Conservation (phyloP, 139 green algal species). For the Chlorella vulgaris region DNA sequence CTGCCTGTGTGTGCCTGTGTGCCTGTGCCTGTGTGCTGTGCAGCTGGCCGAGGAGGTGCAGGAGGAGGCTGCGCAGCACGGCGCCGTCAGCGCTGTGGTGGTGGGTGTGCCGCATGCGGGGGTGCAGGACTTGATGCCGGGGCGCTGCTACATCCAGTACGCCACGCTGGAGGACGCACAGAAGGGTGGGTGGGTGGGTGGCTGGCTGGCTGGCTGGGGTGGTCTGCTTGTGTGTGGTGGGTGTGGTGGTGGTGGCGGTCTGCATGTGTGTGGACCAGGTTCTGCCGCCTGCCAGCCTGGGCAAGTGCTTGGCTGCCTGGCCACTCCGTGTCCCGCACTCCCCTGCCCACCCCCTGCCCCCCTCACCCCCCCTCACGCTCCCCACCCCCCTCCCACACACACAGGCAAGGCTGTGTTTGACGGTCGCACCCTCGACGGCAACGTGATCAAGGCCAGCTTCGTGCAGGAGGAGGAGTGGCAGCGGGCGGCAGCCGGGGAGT, state of each 20-base stretch:
- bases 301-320: neutral
- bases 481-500: slow-evolving; percentile 62
- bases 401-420: slow-evolving; percentile 52
- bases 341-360: neutral
- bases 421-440: slow-evolving; percentile 77
- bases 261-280: too few species aligned
- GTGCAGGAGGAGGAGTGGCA: slow-evolving; percentile 70
- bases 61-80: slow-evolving; percentile 69
- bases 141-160: slow-evolving; percentile 77
- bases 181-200: slow-evolving; percentile 38
- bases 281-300: too few species aligned
- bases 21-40: neutral
- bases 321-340: neutral
- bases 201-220: neutral
- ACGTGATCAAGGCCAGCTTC: slow-evolving; percentile 59
- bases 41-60: slow-evolving; percentile 78
- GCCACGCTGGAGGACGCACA: slow-evolving; percentile 45
- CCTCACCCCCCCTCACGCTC: too few species aligned
- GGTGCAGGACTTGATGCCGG: slow-evolving; percentile 43
- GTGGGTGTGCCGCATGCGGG: slow-evolving; percentile 60
- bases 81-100: slow-evolving; percentile 59
- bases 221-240: too few species aligned
- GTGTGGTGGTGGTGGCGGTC: too few species aligned
- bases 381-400: neutral
- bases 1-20: neutral